Evolutionary conservation across 73 alveolate genomes (phyloP).

Genomic region (Symbiodinium natans): DNA sequence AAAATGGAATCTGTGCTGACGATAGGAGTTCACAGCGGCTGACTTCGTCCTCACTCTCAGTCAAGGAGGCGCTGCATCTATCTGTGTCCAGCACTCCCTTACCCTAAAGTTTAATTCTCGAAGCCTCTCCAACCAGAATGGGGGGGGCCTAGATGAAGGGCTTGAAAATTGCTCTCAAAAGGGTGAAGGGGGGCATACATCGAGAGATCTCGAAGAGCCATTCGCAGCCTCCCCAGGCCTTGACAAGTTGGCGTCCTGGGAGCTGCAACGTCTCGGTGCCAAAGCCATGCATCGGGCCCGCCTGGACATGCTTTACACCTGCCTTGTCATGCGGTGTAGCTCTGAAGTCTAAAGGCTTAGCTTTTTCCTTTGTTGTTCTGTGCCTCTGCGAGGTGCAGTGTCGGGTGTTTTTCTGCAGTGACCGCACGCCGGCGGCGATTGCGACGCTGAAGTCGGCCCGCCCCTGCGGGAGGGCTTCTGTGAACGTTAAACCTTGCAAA

Average conservation of each 20-base stretch:
- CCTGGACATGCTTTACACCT: neutral
- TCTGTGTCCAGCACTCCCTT: neutral
- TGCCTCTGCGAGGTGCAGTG: constrained; percentile 42
- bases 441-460: constrained; percentile 43
- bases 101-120: too few relatives aligned
- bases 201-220: too few relatives aligned
- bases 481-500: neutral
- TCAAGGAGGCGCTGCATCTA: constrained; percentile 31
- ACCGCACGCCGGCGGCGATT: constrained; percentile 8
- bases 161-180: too few relatives aligned
- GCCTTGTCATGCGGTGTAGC: neutral
- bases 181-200: too few relatives aligned
- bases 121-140: neutral
- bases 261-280: constrained; percentile 50
- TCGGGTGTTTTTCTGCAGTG: constrained; percentile 59
- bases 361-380: neutral
- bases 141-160: neutral
- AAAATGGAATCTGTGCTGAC: neutral
- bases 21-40: neutral
- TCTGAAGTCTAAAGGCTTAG: neutral
- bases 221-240: constrained; percentile 11
- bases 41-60: constrained; percentile 59
- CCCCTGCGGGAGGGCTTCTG: neutral
- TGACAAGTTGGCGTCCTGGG: constrained; percentile 59
- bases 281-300: constrained; percentile 44